Percentiles rank a stretch among this genome's conserved stretches.
These are phyloP conservation scores for Lipomyces yarrowii DNA, from an alignment of 1,139 yeast genomes.

Conservation along the genomic window DNA sequence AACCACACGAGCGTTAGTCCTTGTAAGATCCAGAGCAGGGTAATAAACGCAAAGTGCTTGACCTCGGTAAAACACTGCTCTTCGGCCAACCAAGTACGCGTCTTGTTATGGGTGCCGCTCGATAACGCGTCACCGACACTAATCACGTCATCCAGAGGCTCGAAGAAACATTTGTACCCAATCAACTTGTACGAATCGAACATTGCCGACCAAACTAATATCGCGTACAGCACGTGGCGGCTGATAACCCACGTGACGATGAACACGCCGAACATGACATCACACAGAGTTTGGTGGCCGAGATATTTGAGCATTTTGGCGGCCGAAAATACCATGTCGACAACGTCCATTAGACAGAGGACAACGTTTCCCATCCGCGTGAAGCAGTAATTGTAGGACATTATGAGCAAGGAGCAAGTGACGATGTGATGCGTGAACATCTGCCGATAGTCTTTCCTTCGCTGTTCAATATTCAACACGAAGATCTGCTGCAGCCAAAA, in stretches of 20 bases:
- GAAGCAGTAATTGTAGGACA: conserved; percentile 74
- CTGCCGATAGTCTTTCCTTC: conserved; percentile 79
- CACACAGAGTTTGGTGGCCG: conserved; percentile 63
- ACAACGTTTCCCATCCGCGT: conserved; percentile 80
- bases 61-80: conserved; percentile 61
- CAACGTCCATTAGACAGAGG: conserved; percentile 78
- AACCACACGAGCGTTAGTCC: conserved; percentile 72
- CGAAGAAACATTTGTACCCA: conserved; percentile 36
- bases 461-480: conserved; percentile 73
- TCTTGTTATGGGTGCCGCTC: conserved; percentile 12
- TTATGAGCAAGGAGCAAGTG: conserved; percentile 66
- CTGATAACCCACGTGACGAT: conserved; percentile 67
- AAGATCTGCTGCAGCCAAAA: conserved; percentile 82
- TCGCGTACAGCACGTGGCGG: conserved; percentile 76
- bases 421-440: conserved; percentile 90
- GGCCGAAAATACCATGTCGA: conserved; percentile 67
- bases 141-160: conserved; percentile 34
- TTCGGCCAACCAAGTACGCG: conserved; percentile 17
- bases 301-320: conserved; percentile 82
- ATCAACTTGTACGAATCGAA: conserved; percentile 38
- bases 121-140: conserved; percentile 30
- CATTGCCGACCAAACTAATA: conserved; percentile 53
- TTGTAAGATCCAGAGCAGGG: conserved; percentile 67
- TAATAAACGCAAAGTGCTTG: conserved; percentile 55
- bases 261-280: conserved; percentile 67